Evolutionary conservation across 257 asterid species (phyloP), one percentile per base, ranked within the genome.

Genomic region (Nicotiana attenuata): DNA sequence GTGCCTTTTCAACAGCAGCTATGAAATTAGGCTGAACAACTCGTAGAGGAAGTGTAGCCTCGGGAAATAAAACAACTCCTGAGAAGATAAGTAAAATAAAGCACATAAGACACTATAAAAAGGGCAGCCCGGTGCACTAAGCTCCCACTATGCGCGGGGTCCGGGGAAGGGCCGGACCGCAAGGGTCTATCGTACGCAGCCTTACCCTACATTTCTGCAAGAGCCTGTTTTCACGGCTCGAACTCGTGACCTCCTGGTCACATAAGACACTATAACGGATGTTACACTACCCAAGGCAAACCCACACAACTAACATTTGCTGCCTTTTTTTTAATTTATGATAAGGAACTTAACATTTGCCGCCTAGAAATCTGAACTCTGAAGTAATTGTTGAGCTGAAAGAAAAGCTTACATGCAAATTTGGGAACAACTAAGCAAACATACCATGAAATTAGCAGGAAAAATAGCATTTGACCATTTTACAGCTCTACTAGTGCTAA

Each of bases 21-120:
- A 96, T 83, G 83, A 91, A 89, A 88, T 89, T 89, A 57, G 92
- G 92, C 82, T 86, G 84, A 86, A 94, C 81, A 79, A 96, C 95
- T 90, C 99, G 88, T 77, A 96, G 93, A 69, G 98, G 99, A 88
- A 96, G 97, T 65, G 91, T 91, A 81, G 99, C 98, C 87, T 92
- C 99, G 2, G 99, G 99, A 84, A 96, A 96, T 87, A 96, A 83
- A 85, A 96, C 99, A 85, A 92, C 97, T 65, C 99, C 99, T 96
- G 91, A 66, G 76, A 80, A 75, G 28, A 76, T 77, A 71, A 64
- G 75, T 79, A 81, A 26, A 80, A 65, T 33, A 50, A 78, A 65
- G 77, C 14, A 19, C 24, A 28, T 57, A 50, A 55, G 29, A 28
- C 29, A 28, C 29, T 28, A 28, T 28, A 28, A 28, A 28, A 28